A percentile compares a stretch with the other conserved stretches of the same genome.
phyloP scores from a whole-genome alignment of 495 filamentous ascomycete species.

The Cercophora samala region DNA sequence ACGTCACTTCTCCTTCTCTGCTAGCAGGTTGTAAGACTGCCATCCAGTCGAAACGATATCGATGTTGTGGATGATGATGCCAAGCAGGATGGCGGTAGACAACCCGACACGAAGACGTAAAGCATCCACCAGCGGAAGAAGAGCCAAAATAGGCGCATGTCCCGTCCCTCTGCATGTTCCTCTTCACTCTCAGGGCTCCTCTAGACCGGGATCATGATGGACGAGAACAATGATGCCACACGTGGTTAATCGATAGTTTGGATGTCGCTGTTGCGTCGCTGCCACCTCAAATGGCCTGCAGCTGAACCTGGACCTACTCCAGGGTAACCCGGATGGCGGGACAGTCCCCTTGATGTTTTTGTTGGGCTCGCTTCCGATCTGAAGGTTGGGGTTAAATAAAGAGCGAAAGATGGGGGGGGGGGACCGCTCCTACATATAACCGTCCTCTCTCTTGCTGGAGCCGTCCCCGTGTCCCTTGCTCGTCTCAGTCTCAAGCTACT shows the following conservation, averaged over 20 bases:
- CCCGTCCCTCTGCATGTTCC: not conserved
- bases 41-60: no score
- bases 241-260: slow-evolving; percentile 1
- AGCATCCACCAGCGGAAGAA: not conserved
- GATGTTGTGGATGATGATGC: no score
- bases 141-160: slow-evolving; percentile 3
- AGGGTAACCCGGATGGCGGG: not conserved
- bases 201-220: slow-evolving; percentile 1
- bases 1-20: no score
- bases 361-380: not conserved
- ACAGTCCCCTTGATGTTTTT: not conserved
- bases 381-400: not conserved
- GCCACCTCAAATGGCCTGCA: not conserved
- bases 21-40: no score
- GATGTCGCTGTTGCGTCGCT: slow-evolving; percentile 1
- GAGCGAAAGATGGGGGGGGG: no score
- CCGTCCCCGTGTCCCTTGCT: not conserved
- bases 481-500: not conserved
- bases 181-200: not conserved
- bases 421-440: not conserved
- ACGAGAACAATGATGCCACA: not conserved
- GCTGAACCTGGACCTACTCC: not conserved
- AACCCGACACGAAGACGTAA: not conserved
- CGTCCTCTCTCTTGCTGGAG: not conserved
- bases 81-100: not conserved